phyloP scores from a whole-genome alignment of 2,329 filamentous ascomycete genomes.

The Aspergillus costaricaensis region DNA sequence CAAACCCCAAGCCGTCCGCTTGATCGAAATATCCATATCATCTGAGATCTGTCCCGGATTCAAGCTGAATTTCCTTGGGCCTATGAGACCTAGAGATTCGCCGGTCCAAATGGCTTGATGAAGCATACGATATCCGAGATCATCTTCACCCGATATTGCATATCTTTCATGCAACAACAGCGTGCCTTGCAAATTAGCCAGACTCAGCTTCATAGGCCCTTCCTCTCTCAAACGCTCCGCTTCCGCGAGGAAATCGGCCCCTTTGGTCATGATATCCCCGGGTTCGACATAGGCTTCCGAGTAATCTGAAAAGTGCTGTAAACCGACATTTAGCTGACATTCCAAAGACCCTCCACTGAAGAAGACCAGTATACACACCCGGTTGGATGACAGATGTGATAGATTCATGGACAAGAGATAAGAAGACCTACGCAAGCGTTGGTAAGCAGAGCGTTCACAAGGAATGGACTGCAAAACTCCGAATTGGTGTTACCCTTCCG shows the following conservation, averaged over 20 bases:
- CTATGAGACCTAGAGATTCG: slow-evolving; percentile 36
- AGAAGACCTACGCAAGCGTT: slow-evolving; percentile 41
- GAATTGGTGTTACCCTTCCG: slow-evolving; percentile 47
- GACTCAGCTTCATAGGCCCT: slow-evolving; percentile 25
- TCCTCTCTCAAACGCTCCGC: slow-evolving; percentile 35
- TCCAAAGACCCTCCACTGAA: neutral
- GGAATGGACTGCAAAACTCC: slow-evolving; percentile 77
- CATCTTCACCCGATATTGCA: slow-evolving; percentile 39
- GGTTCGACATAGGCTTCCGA: slow-evolving; percentile 41
- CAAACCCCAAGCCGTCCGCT: slow-evolving; percentile 39
- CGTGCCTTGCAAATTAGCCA: slow-evolving; percentile 38
- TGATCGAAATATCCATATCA: slow-evolving; percentile 36
- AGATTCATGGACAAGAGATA: neutral
- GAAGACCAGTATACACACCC: neutral
- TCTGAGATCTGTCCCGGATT: slow-evolving; percentile 25
- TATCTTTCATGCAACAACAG: slow-evolving; percentile 42
- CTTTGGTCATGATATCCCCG: slow-evolving; percentile 41
- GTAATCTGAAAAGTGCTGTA: slow-evolving; percentile 42
- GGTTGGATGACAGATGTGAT: neutral
- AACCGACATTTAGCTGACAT: neutral
- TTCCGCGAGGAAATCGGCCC: slow-evolving; percentile 38
- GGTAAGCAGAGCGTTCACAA: slow-evolving; percentile 90
- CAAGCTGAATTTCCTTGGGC: slow-evolving; percentile 25
- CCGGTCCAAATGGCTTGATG: slow-evolving; percentile 40
- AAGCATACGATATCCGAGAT: slow-evolving; percentile 41